Base-by-base conservation (phyloP, 202 grass and related monocot genomes). In the Setaria viridis region DNA sequence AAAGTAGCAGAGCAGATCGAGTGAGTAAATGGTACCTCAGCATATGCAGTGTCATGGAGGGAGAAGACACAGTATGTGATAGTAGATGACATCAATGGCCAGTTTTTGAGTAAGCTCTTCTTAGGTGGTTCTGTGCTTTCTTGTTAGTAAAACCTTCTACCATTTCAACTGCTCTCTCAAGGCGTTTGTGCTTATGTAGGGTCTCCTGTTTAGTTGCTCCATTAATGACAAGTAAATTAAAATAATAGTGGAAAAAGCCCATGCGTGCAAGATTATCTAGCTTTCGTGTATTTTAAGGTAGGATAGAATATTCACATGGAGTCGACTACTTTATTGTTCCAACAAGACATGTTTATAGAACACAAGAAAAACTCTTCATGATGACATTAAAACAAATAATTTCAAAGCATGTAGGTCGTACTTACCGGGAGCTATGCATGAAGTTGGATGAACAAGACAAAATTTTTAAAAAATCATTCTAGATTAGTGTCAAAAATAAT, bases 61-160 rank as follows among this genome's bases (percentile, higher is more conserved):
- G 80, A 85, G 34, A 94, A 87, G 47, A 94, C 58, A 48, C 84
- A 91, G 15, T 82, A 94, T 13, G 86, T 70, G 45, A 89, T 19
- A 13, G 91, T 90, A 42, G 92, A 84, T 76, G 92, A 94, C 80
- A 94, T 94, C 33, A 94, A 70, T 39, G 87, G 81, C 89, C 89
- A 90, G 58, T 94, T 94, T 34, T 48, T 91, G 6, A 94, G 73
- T 62, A 94, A 80, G 25, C 58, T 88, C 63, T 87, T 62, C 85
- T 85, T 89, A 58, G 86, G 54, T 46, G 67, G 51, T 14, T 68
- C 50, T 32, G 9, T 82, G 4, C 20, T 86, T 89, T 87, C 19
- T 32, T 74, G 76, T 54, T 57, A 17, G 47, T 68, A 53, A 73
- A 83, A 53, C 48, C 29, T 81, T 94, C 91, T 29, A 70, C 17